Conservation (phyloP, 805 yeast genomes). For the Nakazawaea wickerhamii region DNA sequence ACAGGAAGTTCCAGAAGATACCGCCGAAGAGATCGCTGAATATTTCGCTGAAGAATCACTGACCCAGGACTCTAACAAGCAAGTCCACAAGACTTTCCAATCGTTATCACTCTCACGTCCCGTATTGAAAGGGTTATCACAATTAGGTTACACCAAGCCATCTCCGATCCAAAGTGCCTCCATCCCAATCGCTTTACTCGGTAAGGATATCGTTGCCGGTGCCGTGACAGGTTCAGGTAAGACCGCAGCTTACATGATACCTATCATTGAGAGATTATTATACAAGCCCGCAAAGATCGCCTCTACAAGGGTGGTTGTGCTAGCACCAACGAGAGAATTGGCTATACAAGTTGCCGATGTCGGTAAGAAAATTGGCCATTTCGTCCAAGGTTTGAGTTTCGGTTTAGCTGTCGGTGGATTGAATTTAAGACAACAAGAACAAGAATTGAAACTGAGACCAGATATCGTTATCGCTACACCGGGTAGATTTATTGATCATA, state of each 20-base stretch:
- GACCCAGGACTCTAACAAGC: constrained; percentile 45
- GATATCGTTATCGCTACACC: constrained; percentile 98
- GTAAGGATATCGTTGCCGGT: constrained; percentile 97
- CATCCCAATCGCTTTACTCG: constrained; percentile 87
- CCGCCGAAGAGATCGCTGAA: constrained; percentile 77
- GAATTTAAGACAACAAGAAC: constrained; percentile 92
- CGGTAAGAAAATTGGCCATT: constrained; percentile 77
- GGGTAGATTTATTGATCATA: constrained; percentile 96
- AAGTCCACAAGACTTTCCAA: constrained; percentile 62
- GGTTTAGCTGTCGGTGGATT: constrained; percentile 98
- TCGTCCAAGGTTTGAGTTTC: constrained; percentile 68
- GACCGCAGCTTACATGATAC: constrained; percentile 97
- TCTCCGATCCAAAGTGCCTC: constrained; percentile 93
- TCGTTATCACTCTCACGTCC: constrained; percentile 85
- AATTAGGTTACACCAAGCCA: constrained; percentile 80
- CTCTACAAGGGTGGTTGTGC: constrained; percentile 82
- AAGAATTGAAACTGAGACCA: constrained; percentile 85
- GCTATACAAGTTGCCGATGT: constrained; percentile 96
- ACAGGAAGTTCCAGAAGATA: constrained; percentile 38
- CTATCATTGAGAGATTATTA: constrained; percentile 85
- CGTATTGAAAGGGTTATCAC: constrained; percentile 72
- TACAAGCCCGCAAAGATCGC: constrained; percentile 85
- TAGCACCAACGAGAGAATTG: constrained; percentile 96
- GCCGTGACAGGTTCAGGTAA: constrained; percentile 99
- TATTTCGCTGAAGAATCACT: constrained; percentile 62